These are phyloP conservation scores for Termitomyces sp. DNA, from an alignment of 768 basidiomycete species.

Conservation along the genomic window DNA sequence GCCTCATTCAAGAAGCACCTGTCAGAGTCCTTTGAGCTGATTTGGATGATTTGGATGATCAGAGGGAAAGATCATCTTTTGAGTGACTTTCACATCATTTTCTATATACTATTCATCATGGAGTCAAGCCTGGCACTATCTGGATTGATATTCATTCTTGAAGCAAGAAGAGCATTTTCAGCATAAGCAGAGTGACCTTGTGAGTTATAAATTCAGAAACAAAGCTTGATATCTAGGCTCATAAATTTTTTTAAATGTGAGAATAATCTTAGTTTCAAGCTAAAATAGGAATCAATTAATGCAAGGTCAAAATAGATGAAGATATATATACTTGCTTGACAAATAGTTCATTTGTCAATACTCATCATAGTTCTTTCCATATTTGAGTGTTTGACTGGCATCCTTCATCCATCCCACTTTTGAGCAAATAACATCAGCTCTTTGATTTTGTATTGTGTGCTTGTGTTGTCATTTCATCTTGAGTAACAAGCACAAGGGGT, in stretches of 20 bases:
- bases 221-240: slow-evolving; percentile 16
- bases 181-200: slow-evolving; percentile 37
- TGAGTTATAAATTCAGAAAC: slow-evolving; percentile 24
- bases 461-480: slow-evolving; percentile 39
- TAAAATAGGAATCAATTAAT: slow-evolving; percentile 8
- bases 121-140: slow-evolving; percentile 35
- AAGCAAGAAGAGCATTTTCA: slow-evolving; percentile 28
- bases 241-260: background rate
- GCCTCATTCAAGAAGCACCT: slow-evolving; percentile 6
- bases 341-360: background rate
- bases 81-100: slow-evolving; percentile 19
- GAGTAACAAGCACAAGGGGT: slow-evolving; percentile 24
- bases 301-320: background rate
- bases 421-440: slow-evolving; percentile 14
- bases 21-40: slow-evolving; percentile 19
- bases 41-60: slow-evolving; percentile 26
- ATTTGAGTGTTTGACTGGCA: no score
- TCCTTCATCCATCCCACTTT: no score
- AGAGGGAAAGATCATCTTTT: slow-evolving; percentile 31
- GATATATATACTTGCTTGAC: background rate
- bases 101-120: slow-evolving; percentile 27
- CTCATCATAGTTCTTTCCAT: no score
- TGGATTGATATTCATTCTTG: slow-evolving; percentile 33
- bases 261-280: background rate
- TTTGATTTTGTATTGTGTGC: slow-evolving; percentile 30